Evolutionary conservation across 306 rosid genomes (phyloP).

Genomic region (Fagus crenata): DNA sequence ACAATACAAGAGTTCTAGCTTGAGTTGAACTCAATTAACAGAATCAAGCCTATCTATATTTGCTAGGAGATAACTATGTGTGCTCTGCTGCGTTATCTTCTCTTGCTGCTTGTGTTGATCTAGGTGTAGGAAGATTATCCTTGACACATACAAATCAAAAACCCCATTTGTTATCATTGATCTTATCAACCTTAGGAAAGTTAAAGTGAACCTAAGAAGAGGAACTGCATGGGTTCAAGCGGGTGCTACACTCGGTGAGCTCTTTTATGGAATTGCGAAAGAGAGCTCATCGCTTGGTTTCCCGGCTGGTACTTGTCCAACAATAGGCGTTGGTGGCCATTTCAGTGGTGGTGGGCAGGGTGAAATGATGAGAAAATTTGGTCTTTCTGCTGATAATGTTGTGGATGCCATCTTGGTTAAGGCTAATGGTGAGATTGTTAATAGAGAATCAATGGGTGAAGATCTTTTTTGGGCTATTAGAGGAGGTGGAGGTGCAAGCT

Average conservation of each 20-base stretch:
- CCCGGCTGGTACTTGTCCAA: slow-evolving; percentile 68
- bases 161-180: slow-evolving; percentile 43
- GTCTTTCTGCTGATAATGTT: slow-evolving; percentile 59
- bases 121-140: no score
- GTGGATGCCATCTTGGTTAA: slow-evolving; percentile 53
- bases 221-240: slow-evolving; percentile 63
- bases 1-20: no score
- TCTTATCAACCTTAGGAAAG: slow-evolving; percentile 31
- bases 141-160: slow-evolving; percentile 23
- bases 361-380: slow-evolving; percentile 58
- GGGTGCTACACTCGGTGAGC: slow-evolving; percentile 64
- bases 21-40: no score
- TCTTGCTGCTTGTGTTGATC: no score
- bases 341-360: slow-evolving; percentile 81
- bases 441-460: slow-evolving; percentile 63
- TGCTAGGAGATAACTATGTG: no score
- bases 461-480: slow-evolving; percentile 75
- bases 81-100: no score
- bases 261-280: slow-evolving; percentile 50
- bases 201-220: slow-evolving; percentile 35
- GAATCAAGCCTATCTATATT: no score
- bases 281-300: slow-evolving; percentile 52
- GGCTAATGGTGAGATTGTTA: slow-evolving; percentile 51
- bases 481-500: slow-evolving; percentile 75
- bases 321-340: slow-evolving; percentile 63